Base-by-base conservation (phyloP, 2,329 filamentous ascomycete genomes). In the Colletotrichum sp. region DNA sequence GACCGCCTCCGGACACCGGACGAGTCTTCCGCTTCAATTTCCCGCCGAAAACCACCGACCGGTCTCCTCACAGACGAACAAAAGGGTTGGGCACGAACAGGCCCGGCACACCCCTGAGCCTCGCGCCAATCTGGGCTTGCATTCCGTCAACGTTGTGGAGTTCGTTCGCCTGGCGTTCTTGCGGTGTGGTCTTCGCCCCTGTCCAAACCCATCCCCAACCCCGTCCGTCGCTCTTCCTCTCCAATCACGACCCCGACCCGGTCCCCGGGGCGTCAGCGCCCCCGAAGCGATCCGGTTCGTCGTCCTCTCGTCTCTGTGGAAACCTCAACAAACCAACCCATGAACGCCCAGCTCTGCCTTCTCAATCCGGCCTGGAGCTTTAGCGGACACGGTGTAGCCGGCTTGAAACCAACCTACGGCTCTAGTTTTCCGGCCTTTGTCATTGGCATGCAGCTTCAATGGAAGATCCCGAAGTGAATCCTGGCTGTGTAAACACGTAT, bases 281-380 rank as follows among this genome's bases (percentile, higher is more conserved):
- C 28, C 43, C 65, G 58, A 62, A 6, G 65, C 60, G 36, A 36
- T 76, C 70, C 64, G 74, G 74, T 76, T 76, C 70, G 74, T 43
- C 64, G 34, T 30, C 22, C 18, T n/a, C 34, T 9, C 4, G 32
- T 60, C 18, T 8, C 48, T 12, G 74, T 60, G 74, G 67, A 65
- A 39, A 64, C 64, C 62, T 65, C 73, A 36, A 73, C 73, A 64
- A 69, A 52, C 25, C 55, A 25, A 69, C 22, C 72, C 72, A 67
- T 67, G 62, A 5, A 25, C 27, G 72, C 55, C 16, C 62, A 72
- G 62, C 30, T 61, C 32, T 25, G 27, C 10, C 30, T n/a, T 56
- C 69, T 36, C 48, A n/a, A n/a, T n/a, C n/a, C n/a, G n/a, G n/a
- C n/a, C 43, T 48, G 43, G 7, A 13, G n/a, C n/a, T 48, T 22